Conservation (phyloP, 257 asterid genomes). For the Misopates orontium region DNA sequence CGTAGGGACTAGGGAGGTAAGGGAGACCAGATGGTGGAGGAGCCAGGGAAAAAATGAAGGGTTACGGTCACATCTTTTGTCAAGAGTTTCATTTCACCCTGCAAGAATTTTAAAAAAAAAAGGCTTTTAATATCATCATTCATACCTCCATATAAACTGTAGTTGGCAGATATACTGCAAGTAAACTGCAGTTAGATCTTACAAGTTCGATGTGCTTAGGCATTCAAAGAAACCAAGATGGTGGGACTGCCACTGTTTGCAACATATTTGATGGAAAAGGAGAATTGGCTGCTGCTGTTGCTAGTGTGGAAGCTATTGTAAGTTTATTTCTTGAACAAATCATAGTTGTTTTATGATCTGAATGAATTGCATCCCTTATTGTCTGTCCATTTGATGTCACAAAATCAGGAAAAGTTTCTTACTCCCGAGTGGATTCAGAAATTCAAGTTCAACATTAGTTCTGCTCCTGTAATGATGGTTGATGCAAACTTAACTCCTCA, state of each 20-base stretch:
- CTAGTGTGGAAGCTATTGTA: conserved; percentile 81
- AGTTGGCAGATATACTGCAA: conserved; percentile 21
- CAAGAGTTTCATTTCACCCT: conserved; percentile 8
- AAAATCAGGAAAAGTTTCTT: conserved; percentile 76
- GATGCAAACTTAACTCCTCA: conserved; percentile 85
- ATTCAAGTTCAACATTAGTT: conserved; percentile 52
- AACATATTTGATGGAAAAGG: conserved; percentile 78
- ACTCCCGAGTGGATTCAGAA: conserved; percentile 76
- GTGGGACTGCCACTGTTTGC: conserved; percentile 74
- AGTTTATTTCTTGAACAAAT: conserved; percentile 30
- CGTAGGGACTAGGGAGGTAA: no score
- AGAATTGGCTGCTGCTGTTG: conserved; percentile 88
- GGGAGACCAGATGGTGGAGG: no score
- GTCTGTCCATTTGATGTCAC: conserved; percentile 22
- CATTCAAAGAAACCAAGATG: conserved; percentile 59
- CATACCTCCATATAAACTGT: neutral
- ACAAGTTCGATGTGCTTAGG: conserved; percentile 47
- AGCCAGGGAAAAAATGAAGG: no score
- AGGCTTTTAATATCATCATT: neutral
- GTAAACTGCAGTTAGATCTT: neutral
- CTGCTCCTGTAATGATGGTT: conserved; percentile 72
- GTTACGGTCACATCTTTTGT: neutral
- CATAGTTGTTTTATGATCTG: conserved; percentile 14
- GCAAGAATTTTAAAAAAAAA: conserved; percentile 17
- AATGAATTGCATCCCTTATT: conserved; percentile 3